A percentile compares a stretch with the other conserved stretches of the same genome.
phyloP scores from a whole-genome alignment of 306 rosid genomes.

The Comarum palustre region DNA sequence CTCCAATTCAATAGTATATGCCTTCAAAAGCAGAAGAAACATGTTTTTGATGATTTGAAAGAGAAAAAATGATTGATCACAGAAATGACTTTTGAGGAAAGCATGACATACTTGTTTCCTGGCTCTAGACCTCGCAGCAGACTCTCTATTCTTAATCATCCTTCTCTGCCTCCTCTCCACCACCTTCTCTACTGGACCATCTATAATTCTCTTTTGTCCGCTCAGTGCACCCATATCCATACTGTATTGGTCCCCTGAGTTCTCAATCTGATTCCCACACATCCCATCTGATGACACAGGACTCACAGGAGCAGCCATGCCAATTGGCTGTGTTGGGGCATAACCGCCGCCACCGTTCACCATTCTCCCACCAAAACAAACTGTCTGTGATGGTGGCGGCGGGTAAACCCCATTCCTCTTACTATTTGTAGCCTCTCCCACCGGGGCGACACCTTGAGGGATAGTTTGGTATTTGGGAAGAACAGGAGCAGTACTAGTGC shows the following conservation, averaged over 20 bases:
- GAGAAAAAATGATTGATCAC: not conserved
- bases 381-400: slow-evolving; percentile 20
- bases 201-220: slow-evolving; percentile 69
- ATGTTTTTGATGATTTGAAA: not conserved
- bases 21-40: slow-evolving; percentile 34
- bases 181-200: slow-evolving; percentile 82
- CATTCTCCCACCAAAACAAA: slow-evolving; percentile 57
- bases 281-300: slow-evolving; percentile 73
- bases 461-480: slow-evolving; percentile 37
- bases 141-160: slow-evolving; percentile 95
- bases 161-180: slow-evolving; percentile 96
- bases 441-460: slow-evolving; percentile 32
- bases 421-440: slow-evolving; percentile 48
- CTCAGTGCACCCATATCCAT: slow-evolving; percentile 58
- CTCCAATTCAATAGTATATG: slow-evolving; percentile 87
- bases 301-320: slow-evolving; percentile 45
- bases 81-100: not conserved
- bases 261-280: slow-evolving; percentile 41
- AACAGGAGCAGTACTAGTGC: slow-evolving; percentile 21
- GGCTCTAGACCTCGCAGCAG: slow-evolving; percentile 96
- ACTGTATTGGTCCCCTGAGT: slow-evolving; percentile 43
- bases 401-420: slow-evolving; percentile 43
- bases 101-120: slow-evolving; percentile 66
- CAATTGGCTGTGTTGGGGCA: slow-evolving; percentile 39
- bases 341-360: slow-evolving; percentile 54